Percentiles rank a stretch among this genome's conserved stretches.
Evolutionary conservation across 2,329 filamentous ascomycete genomes (phyloP).

Genomic region (Raffaelea albimanens): DNA sequence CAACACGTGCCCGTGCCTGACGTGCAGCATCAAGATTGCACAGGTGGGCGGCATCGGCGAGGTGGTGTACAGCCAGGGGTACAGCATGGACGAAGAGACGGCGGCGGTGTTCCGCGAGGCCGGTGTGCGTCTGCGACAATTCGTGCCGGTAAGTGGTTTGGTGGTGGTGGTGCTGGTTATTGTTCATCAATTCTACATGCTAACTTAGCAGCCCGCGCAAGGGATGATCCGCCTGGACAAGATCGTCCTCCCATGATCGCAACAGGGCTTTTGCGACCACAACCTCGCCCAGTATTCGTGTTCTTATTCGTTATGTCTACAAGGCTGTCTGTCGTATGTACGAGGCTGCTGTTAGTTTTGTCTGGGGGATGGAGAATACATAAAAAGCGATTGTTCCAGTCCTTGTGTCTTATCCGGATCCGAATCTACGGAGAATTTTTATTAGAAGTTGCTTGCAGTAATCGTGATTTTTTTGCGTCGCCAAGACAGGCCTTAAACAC

Average conservation of each 20-base stretch:
- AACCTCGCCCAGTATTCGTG: not conserved
- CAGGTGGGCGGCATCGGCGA: conserved; percentile 93
- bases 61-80: conserved; percentile 88
- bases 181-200: not conserved
- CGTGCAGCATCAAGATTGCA: conserved; percentile 96
- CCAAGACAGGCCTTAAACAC: too few relatives aligned
- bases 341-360: too few relatives aligned
- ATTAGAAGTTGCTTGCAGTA: too few relatives aligned
- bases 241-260: conserved; percentile 25
- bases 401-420: too few relatives aligned
- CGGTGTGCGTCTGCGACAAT: conserved; percentile 78
- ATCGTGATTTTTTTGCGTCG: too few relatives aligned
- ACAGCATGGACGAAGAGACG: conserved; percentile 85
- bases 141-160: conserved; percentile 49
- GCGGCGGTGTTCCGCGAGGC: conserved; percentile 75
- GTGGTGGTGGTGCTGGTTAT: conserved; percentile 32
- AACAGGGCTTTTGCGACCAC: not conserved
- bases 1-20: conserved; percentile 93
- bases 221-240: conserved; percentile 54
- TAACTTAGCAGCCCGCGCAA: conserved; percentile 40
- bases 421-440: too few relatives aligned
- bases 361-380: too few relatives aligned
- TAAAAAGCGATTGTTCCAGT: too few relatives aligned
- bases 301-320: too few relatives aligned
- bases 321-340: not conserved